Percentiles rank a stretch among this genome's conserved stretches.
Evolutionary conservation across 1,284 basidiomycete species (phyloP).

Genomic region (Microbotryomycetes sp.): DNA sequence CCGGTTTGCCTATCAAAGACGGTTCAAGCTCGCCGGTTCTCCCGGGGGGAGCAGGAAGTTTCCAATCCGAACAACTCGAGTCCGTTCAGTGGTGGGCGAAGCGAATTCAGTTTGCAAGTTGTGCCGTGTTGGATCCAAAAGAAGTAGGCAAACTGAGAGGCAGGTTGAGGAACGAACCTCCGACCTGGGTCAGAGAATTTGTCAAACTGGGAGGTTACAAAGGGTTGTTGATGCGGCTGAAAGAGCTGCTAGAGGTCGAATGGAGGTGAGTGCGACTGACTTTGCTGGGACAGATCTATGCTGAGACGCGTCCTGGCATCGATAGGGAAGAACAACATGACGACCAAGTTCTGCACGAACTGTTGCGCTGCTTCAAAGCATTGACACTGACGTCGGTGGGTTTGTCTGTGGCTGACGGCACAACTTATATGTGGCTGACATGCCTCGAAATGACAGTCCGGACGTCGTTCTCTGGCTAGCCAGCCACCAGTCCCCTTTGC

Average conservation of each 20-base stretch:
- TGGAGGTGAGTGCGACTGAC: slow-evolving; percentile 63
- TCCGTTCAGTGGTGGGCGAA: slow-evolving; percentile 11
- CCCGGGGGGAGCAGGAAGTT: not conserved
- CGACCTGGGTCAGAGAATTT: slow-evolving; percentile 92
- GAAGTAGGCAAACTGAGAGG: slow-evolving; percentile 54
- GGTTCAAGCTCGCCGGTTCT: not conserved
- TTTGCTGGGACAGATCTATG: not conserved
- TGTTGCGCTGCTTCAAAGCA: slow-evolving; percentile 88
- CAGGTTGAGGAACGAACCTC: slow-evolving; percentile 74
- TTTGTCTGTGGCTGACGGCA: slow-evolving; percentile 50
- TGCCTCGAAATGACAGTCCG: slow-evolving; percentile 33
- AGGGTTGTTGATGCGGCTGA: slow-evolving; percentile 72
- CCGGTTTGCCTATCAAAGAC: not conserved
- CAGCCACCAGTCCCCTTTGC: slow-evolving; percentile 78
- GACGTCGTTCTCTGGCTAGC: slow-evolving; percentile 60
- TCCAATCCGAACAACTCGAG: not conserved
- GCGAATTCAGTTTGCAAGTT: not conserved
- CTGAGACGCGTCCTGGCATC: slow-evolving; percentile 2
- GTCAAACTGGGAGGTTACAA: slow-evolving; percentile 74
- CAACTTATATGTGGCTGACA: not conserved
- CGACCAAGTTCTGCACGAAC: slow-evolving; percentile 84
- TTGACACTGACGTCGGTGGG: slow-evolving; percentile 75
- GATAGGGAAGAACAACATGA: slow-evolving; percentile 92
- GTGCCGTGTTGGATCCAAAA: slow-evolving; percentile 56
- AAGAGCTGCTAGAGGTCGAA: slow-evolving; percentile 87